Evolutionary conservation across 352 stramenopile genomes (phyloP).

Genomic region (Phytophthora colocasiae): DNA sequence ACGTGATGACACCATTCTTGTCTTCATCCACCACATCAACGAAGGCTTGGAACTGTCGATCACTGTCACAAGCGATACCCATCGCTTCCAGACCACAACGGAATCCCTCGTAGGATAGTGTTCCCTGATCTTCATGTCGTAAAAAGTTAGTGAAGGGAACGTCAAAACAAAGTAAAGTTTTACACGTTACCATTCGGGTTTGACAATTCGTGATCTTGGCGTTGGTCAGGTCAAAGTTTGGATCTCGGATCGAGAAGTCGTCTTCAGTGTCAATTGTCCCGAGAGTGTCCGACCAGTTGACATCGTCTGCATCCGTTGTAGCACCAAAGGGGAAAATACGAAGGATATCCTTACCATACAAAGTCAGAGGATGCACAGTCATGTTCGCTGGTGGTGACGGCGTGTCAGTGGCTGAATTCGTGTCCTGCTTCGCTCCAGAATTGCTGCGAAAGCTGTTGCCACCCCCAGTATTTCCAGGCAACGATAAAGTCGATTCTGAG

Average conservation of each 20-base stretch:
- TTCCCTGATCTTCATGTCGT: constrained; percentile 42
- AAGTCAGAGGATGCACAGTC: constrained; percentile 36
- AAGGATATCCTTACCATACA: constrained; percentile 69
- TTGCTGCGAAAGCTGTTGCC: constrained; percentile 37
- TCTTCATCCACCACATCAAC: constrained; percentile 83
- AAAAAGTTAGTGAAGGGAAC: too few species aligned
- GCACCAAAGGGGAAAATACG: constrained; percentile 51
- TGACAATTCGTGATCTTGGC: constrained; percentile 46
- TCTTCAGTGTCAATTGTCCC: constrained; percentile 18
- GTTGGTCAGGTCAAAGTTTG: constrained; percentile 33
- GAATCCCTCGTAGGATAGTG: constrained; percentile 73
- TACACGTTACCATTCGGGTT: constrained; percentile 45
- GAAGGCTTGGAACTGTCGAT: constrained; percentile 70
- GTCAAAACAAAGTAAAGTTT: too few species aligned
- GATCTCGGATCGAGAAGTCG: constrained; percentile 30
- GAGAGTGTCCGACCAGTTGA: constrained; percentile 34
- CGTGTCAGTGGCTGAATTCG: constrained; percentile 12
- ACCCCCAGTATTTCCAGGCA: constrained; percentile 11
- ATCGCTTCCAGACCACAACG: constrained; percentile 68
- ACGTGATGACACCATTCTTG: constrained; percentile 77
- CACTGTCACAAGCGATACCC: constrained; percentile 65
- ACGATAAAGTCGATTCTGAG: constrained; percentile 3
- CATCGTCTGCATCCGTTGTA: constrained; percentile 65
- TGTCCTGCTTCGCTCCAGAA: constrained; percentile 21
- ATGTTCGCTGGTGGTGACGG: constrained; percentile 17